A percentile compares a stretch with the other conserved stretches of the same genome.
Conservation (phyloP, 2,329 filamentous ascomycete genomes). For the Fusarium duplospermum region DNA sequence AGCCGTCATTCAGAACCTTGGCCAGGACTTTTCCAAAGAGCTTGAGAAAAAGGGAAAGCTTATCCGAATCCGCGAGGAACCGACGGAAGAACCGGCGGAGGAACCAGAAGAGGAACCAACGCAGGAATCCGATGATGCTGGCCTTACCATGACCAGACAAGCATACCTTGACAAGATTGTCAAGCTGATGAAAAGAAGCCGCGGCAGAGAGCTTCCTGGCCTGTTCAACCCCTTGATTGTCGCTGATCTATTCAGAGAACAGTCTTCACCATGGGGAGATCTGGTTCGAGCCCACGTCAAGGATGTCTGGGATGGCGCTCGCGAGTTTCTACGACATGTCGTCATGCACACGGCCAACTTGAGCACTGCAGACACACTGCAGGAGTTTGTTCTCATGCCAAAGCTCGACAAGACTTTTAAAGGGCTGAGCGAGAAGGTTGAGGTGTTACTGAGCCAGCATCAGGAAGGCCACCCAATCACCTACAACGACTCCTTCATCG, state of each 20-base stretch:
- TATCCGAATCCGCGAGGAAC: slow-evolving; percentile 43
- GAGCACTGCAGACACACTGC: slow-evolving; percentile 22
- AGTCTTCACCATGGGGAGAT: slow-evolving; percentile 65
- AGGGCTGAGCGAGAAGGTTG: slow-evolving; percentile 54
- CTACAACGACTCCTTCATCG: slow-evolving; percentile 61
- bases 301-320: slow-evolving; percentile 23
- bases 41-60: slow-evolving; percentile 58
- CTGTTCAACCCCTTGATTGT: slow-evolving; percentile 71
- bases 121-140: too few relatives aligned
- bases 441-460: slow-evolving; percentile 59
- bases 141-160: slow-evolving; percentile 13
- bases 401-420: slow-evolving; percentile 32
- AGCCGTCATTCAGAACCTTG: slow-evolving; percentile 64
- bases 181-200: slow-evolving; percentile 32
- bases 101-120: too few relatives aligned
- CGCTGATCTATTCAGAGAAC: slow-evolving; percentile 68
- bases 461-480: slow-evolving; percentile 61
- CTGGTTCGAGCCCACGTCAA: slow-evolving; percentile 51
- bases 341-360: slow-evolving; percentile 26
- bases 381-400: slow-evolving; percentile 24
- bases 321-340: slow-evolving; percentile 8
- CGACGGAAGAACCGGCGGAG: not conserved
- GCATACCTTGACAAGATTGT: slow-evolving; percentile 39
- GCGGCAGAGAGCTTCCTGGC: slow-evolving; percentile 67
- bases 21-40: slow-evolving; percentile 57